A percentile compares a stretch with the other conserved stretches of the same genome.
phyloP scores from a whole-genome alignment of 1,284 basidiomycete species.

The Phellinidium pouzarii region DNA sequence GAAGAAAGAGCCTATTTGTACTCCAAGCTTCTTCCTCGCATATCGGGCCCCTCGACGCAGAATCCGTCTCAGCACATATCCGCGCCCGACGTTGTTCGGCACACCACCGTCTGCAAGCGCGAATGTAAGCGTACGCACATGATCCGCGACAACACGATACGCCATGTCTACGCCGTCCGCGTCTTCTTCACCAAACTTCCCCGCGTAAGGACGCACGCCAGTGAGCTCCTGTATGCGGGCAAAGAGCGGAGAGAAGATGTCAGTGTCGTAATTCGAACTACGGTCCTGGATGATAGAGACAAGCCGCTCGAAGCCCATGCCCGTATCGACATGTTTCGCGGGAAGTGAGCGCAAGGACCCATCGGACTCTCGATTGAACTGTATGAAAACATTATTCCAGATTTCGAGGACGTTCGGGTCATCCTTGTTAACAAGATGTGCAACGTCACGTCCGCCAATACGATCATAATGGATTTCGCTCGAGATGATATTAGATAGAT shows the following conservation, averaged over 20 bases:
- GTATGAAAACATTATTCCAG: conserved; percentile 99
- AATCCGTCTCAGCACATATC: conserved; percentile 92
- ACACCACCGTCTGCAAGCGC: conserved; percentile 95
- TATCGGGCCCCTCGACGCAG: conserved; percentile 90
- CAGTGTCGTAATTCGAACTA: conserved; percentile 96
- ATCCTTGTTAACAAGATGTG: conserved; percentile 89
- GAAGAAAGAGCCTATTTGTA: conserved; percentile 94
- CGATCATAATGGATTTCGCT: conserved; percentile 97
- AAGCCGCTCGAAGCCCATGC: conserved; percentile 97
- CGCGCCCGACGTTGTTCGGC: conserved; percentile 93
- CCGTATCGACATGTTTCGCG: conserved; percentile 94
- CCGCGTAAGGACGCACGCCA: conserved; percentile 80
- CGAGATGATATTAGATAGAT: conserved; percentile 15
- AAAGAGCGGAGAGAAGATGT: conserved; percentile 91
- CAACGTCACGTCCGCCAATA: conserved; percentile 89
- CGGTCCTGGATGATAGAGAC: conserved; percentile 92
- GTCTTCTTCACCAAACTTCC: conserved; percentile 92
- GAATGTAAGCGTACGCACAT: conserved; percentile 92
- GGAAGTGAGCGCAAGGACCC: conserved; percentile 79
- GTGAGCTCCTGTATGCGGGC: conserved; percentile 84
- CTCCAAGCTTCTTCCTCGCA: conserved; percentile 92
- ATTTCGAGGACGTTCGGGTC: conserved; percentile 97
- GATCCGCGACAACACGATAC: conserved; percentile 95
- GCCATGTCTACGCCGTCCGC: conserved; percentile 94
- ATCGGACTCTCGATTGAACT: conserved; percentile 93